A percentile compares a stretch with the other conserved stretches of the same genome.
Evolutionary conservation across 2,329 filamentous ascomycete species (phyloP).

Genomic region (Diaporthe sp.): DNA sequence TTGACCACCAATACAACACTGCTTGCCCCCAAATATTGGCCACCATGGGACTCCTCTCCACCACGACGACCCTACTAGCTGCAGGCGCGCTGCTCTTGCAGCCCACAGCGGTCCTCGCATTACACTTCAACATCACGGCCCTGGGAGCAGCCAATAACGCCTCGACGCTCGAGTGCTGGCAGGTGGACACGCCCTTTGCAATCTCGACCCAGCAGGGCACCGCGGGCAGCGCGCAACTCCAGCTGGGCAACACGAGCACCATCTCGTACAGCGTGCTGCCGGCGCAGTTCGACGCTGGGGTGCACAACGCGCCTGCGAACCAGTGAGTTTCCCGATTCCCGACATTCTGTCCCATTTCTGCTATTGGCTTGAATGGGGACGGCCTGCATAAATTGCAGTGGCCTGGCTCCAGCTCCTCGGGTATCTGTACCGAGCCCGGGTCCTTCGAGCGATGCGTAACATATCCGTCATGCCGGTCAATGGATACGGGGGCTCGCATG

Average conservation of each 20-base stretch:
- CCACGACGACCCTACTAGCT: slow-evolving; percentile 7
- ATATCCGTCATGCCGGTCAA: background rate
- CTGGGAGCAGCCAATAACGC: slow-evolving; percentile 51
- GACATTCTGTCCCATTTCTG: background rate
- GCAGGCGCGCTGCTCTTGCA: slow-evolving; percentile 6
- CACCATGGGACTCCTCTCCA: slow-evolving; percentile 6
- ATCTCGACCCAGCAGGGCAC: slow-evolving; percentile 51
- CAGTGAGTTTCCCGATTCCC: slow-evolving; percentile 51
- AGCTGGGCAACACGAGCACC: slow-evolving; percentile 52
- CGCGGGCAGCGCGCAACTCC: slow-evolving; percentile 48
- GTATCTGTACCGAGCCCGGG: background rate
- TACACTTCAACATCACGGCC: slow-evolving; percentile 56
- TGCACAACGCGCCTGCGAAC: slow-evolving; percentile 57
- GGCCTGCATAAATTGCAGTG: background rate
- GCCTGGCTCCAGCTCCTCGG: background rate
- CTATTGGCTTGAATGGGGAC: background rate
- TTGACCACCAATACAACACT: background rate
- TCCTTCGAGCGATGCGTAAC: too few relatives aligned
- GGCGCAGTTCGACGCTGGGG: slow-evolving; percentile 53
- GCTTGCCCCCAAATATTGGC: slow-evolving; percentile 5
- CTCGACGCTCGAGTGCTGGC: slow-evolving; percentile 61
- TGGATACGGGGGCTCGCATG: background rate
- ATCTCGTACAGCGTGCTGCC: slow-evolving; percentile 54
- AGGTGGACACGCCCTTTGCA: slow-evolving; percentile 54
- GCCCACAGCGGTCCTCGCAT: slow-evolving; percentile 19